Evolutionary conservation across 495 filamentous ascomycete species (phyloP).

Genomic region (Annulohypoxylon maeteangense): DNA sequence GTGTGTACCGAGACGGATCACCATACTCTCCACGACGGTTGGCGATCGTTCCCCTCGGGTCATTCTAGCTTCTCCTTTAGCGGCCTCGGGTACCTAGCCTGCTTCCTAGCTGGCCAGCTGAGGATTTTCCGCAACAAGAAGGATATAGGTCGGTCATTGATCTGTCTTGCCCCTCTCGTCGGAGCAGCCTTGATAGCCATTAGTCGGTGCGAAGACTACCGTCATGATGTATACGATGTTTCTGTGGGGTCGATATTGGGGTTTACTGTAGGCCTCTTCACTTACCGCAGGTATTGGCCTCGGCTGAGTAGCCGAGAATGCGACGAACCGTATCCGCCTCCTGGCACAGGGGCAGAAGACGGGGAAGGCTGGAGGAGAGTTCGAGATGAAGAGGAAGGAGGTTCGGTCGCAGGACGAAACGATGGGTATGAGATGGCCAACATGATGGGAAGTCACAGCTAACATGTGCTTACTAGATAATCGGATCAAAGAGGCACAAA

Average conservation of each 20-base stretch:
- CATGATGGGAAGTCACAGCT: slow-evolving; percentile 33
- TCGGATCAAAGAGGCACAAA: slow-evolving; percentile 8
- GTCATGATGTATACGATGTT: slow-evolving; percentile 96
- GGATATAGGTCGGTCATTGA: slow-evolving; percentile 73
- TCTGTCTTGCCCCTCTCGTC: slow-evolving; percentile 75
- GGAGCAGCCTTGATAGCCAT: slow-evolving; percentile 89
- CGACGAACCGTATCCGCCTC: slow-evolving; percentile 60
- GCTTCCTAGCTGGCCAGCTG: slow-evolving; percentile 84
- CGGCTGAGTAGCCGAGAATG: slow-evolving; percentile 58
- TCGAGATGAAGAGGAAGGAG: slow-evolving; percentile 49
- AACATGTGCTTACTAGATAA: slow-evolving; percentile 43
- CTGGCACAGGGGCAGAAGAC: slow-evolving; percentile 40
- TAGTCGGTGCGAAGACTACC: slow-evolving; percentile 91
- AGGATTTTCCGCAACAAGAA: slow-evolving; percentile 77
- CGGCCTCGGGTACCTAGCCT: slow-evolving; percentile 82
- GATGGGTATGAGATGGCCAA: slow-evolving; percentile 46
- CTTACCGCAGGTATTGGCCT: slow-evolving; percentile 76
- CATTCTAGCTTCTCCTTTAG: slow-evolving; percentile 88
- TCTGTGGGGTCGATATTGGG: slow-evolving; percentile 79
- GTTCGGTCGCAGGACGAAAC: slow-evolving; percentile 39
- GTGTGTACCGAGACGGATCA: slow-evolving; percentile 84
- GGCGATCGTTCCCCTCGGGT: slow-evolving; percentile 91
- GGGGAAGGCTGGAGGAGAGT: slow-evolving; percentile 45
- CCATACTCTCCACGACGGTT: slow-evolving; percentile 88
- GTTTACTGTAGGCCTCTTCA: slow-evolving; percentile 78